Conservation (phyloP, 331 rosid genomes). For the Rhamnella rubrinervis region DNA sequence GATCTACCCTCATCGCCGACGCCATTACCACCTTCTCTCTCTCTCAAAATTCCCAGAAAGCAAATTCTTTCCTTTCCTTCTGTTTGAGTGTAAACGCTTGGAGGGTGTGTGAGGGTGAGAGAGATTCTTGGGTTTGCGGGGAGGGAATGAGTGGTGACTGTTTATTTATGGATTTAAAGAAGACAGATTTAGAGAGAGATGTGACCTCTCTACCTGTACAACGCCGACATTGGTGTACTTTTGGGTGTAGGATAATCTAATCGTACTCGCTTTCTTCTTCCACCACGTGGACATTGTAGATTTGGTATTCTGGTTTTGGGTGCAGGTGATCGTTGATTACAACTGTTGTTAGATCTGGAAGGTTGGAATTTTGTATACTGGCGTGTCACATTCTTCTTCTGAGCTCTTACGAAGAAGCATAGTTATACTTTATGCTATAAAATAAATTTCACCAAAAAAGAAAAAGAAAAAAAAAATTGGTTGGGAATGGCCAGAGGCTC, state of each 20-base stretch:
- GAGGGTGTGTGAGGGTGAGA: neutral
- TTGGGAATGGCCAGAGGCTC: neutral
- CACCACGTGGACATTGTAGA: neutral
- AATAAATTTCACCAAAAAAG: too few species aligned
- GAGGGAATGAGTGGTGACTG: conserved; percentile 8
- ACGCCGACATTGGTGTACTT: neutral
- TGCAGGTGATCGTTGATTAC: neutral
- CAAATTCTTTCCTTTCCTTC: too few species aligned
- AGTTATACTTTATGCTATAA: too few species aligned
- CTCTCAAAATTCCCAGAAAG: neutral
- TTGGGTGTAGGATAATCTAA: neutral
- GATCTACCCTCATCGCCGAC: conserved; percentile 63
- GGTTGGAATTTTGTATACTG: neutral
- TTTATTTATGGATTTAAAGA: conserved; percentile 19
- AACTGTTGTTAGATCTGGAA: neutral
- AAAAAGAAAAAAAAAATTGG: neutral
- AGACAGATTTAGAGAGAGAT: conserved; percentile 10
- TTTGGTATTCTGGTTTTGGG: neutral
- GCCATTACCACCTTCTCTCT: conserved; percentile 45
- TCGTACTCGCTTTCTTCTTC: conserved; percentile 1
- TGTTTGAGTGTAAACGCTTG: neutral
- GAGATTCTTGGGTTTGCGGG: neutral
- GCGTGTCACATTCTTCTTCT: neutral
- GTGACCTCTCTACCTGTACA: neutral
- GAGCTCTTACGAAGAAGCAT: too few species aligned